Base-by-base conservation (phyloP, 371 early-diverging fungal species). In the Mucor indicus region DNA sequence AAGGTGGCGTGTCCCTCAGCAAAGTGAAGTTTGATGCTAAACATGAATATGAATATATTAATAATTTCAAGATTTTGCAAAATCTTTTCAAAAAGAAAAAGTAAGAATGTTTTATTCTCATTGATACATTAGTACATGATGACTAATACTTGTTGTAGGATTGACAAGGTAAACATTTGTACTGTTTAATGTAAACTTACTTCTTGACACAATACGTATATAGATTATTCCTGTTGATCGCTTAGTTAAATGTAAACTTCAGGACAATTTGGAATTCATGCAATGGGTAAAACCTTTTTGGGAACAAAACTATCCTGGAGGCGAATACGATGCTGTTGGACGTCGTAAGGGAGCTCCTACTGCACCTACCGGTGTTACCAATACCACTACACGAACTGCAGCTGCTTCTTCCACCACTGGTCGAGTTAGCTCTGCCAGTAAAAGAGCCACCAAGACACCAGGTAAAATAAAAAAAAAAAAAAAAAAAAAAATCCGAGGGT, bases 181-280 rank as follows among this genome's bases (percentile, higher is more conserved):
- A n/a, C n/a, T n/a, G n/a, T n/a, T n/a, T n/a, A n/a, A n/a, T n/a
- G n/a, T n/a, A n/a, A n/a, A n/a, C n/a, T n/a, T n/a, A n/a, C n/a
- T n/a, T n/a, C n/a, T n/a, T n/a, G n/a, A n/a, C n/a, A n/a, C n/a
- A n/a, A n/a, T n/a, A n/a, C n/a, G n/a, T n/a, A n/a, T n/a, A n/a
- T n/a, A 86, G 82, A 70, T 77, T 23, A 85, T 96, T 33, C 93
- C 92, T 43, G 91, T 92, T 8, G 89, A 95, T 29, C 70, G 84
- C 3, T 72, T 98, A 57, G 73, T 86, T 47, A 95, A 94, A 62
- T 91, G 92, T 78, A 90, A 89, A 57, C 91, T 96, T 75, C 95
- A 95, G 69, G 98, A 98, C 71, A 98, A 96, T 67, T 75, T 98
- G 49, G 96, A 95, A 75, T 94, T 98, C 57, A 57, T 93, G 61